These are phyloP conservation scores for Wallemia ichthyophaga DNA, from an alignment of 1,284 basidiomycete genomes.

Conservation along the genomic window DNA sequence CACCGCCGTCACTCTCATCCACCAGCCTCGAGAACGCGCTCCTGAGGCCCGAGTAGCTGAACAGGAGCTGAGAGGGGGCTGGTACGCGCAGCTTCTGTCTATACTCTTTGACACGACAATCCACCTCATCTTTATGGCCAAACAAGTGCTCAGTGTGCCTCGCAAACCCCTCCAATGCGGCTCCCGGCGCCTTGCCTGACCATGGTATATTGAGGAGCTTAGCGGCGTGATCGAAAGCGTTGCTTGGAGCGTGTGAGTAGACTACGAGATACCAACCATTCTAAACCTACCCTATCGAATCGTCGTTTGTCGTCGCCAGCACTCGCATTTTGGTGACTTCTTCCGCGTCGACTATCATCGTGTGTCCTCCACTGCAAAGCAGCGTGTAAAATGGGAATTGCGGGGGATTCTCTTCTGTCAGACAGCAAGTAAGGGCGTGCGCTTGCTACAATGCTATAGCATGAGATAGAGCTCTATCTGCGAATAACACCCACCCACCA, in stretches of 20 bases:
- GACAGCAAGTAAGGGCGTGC: slow-evolving; percentile 54
- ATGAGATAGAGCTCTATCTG: slow-evolving; percentile 2
- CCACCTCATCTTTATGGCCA: neutral
- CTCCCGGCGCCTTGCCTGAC: neutral
- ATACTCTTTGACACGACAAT: neutral
- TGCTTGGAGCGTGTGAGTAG: too few relatives aligned
- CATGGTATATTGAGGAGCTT: neutral
- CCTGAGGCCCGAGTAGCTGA: slow-evolving; percentile 46
- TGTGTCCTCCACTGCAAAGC: slow-evolving; percentile 70
- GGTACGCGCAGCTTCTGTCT: slow-evolving; percentile 21
- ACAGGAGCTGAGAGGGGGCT: slow-evolving; percentile 27
- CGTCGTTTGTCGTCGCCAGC: slow-evolving; percentile 43
- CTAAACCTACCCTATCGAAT: slow-evolving; percentile 28
- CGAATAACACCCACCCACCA: slow-evolving; percentile 25
- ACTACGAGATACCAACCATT: too few relatives aligned
- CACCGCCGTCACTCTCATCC: neutral
- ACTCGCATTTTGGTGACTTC: slow-evolving; percentile 31
- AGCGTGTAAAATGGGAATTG: slow-evolving; percentile 59
- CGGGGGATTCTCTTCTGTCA: slow-evolving; percentile 30
- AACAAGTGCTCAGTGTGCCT: neutral
- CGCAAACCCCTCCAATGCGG: neutral
- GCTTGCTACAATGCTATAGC: slow-evolving; percentile 60
- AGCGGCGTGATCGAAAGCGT: neutral
- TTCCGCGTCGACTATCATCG: slow-evolving; percentile 43
- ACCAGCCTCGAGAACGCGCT: slow-evolving; percentile 21